A percentile compares a stretch with the other conserved stretches of the same genome.
phyloP scores from a whole-genome alignment of 2,329 filamentous ascomycete genomes.

The Fusarium cyanostomum region DNA sequence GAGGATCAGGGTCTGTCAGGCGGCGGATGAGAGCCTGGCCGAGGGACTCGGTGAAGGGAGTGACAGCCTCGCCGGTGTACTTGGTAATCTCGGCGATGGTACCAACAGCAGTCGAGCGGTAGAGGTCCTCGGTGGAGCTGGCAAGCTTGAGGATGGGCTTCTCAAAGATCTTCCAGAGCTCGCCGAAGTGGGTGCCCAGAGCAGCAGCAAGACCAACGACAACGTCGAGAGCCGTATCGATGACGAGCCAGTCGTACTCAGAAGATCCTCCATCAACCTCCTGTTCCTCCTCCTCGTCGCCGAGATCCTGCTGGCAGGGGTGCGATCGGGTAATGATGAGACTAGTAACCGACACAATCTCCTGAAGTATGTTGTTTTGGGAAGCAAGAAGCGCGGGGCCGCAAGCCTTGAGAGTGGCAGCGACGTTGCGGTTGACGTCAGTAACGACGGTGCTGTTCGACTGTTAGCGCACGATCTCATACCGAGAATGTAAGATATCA shows the following conservation, averaged over 20 bases:
- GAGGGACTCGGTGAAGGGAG: constrained; percentile 79
- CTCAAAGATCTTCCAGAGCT: constrained; percentile 96
- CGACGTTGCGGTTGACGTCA: constrained; percentile 93
- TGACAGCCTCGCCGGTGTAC: constrained; percentile 83
- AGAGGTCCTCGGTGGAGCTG: constrained; percentile 83
- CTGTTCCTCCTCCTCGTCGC: constrained; percentile 79
- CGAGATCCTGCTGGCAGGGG: constrained; percentile 90
- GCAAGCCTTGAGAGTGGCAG: constrained; percentile 88
- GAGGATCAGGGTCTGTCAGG: constrained; percentile 86
- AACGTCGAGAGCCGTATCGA: constrained; percentile 93
- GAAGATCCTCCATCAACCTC: constrained; percentile 81
- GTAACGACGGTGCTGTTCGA: constrained; percentile 80
- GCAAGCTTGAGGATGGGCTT: constrained; percentile 90
- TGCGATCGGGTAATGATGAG: constrained; percentile 90
- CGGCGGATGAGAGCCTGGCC: constrained; percentile 86
- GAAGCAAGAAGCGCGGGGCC: constrained; percentile 85
- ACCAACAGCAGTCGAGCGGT: constrained; percentile 90
- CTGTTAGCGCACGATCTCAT: constrained; percentile 53
- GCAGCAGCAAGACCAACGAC: constrained; percentile 85
- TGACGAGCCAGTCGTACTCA: constrained; percentile 96
- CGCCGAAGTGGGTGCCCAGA: constrained; percentile 80
- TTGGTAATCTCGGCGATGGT: constrained; percentile 91
- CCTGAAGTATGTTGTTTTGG: constrained; percentile 73
- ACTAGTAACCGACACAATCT: constrained; percentile 78
- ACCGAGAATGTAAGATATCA: constrained; percentile 34